Percentiles rank a stretch among this genome's conserved stretches.
Evolutionary conservation across 2,329 filamentous ascomycete species (phyloP).

Genomic region (Scleromitrula shiraiana): DNA sequence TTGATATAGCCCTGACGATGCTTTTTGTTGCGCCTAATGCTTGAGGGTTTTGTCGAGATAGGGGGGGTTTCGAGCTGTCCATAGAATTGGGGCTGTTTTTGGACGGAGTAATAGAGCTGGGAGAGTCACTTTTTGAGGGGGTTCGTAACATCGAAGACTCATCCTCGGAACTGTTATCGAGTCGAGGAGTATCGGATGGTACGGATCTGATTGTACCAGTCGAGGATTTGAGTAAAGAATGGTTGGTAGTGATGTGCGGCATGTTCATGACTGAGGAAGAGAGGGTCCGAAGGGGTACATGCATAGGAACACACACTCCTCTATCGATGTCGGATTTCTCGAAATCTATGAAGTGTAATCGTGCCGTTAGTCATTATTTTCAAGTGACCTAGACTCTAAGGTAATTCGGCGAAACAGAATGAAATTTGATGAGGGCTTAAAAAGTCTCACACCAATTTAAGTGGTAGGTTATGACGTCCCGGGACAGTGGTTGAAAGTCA

Average conservation of each 20-base stretch:
- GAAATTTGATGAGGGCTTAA: too few relatives aligned
- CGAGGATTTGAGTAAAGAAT: slow-evolving; percentile 13
- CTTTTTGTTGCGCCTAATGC: slow-evolving; percentile 11
- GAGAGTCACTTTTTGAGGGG: slow-evolving; percentile 14
- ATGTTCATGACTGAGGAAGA: slow-evolving; percentile 25
- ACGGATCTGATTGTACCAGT: slow-evolving; percentile 26
- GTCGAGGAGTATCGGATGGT: slow-evolving; percentile 16
- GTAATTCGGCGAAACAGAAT: too few relatives aligned
- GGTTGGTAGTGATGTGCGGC: slow-evolving; percentile 10
- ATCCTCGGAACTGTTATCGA: slow-evolving; percentile 12
- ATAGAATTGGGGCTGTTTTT: slow-evolving; percentile 12
- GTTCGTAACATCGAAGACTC: slow-evolving; percentile 4
- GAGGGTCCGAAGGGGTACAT: slow-evolving; percentile 7
- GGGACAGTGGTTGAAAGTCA: too few relatives aligned
- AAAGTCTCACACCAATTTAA: neutral
- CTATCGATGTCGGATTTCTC: neutral
- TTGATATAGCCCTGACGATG: slow-evolving; percentile 23
- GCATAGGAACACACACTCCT: neutral
- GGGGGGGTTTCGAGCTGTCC: slow-evolving; percentile 15
- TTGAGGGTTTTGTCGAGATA: slow-evolving; percentile 20
- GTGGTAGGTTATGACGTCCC: neutral
- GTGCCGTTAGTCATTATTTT: slow-evolving; percentile 8
- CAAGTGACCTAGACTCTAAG: neutral
- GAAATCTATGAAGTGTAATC: neutral
- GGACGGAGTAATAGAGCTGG: slow-evolving; percentile 17